A percentile compares a stretch with the other conserved stretches of the same genome.
Evolutionary conservation across 2,329 filamentous ascomycete species (phyloP).

Genomic region (Ilyonectria mors-panacis): DNA sequence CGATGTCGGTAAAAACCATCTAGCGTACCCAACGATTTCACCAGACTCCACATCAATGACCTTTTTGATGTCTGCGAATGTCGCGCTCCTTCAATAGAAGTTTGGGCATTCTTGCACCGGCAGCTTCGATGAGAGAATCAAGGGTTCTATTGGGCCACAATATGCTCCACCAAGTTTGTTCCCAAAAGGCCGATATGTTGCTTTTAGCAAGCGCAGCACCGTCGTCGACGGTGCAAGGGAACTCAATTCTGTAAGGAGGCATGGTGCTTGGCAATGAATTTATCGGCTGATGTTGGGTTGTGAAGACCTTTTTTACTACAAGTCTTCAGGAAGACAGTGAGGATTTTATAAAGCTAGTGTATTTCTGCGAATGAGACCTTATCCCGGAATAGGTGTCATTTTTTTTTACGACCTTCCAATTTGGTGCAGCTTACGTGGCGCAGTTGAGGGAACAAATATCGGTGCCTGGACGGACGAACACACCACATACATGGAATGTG

Average conservation of each 20-base stretch:
- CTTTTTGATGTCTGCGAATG: constrained; percentile 40
- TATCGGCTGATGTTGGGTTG: neutral
- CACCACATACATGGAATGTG: neutral
- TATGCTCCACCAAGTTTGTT: constrained; percentile 41
- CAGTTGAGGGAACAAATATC: neutral
- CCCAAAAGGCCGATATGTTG: constrained; percentile 39
- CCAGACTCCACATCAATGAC: constrained; percentile 36
- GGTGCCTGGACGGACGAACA: neutral
- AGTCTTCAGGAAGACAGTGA: neutral
- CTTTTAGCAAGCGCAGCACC: constrained; percentile 30
- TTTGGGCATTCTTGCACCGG: constrained; percentile 33
- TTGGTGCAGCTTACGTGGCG: neutral
- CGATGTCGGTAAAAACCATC: constrained; percentile 36
- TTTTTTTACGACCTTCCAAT: neutral
- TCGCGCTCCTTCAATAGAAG: constrained; percentile 35
- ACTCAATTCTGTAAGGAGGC: constrained; percentile 23
- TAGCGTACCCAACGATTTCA: constrained; percentile 43
- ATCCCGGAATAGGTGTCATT: neutral
- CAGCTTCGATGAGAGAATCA: constrained; percentile 32
- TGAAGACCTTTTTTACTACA: neutral
- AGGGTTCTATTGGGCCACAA: constrained; percentile 30
- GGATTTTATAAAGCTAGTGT: neutral
- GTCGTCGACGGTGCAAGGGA: constrained; percentile 27
- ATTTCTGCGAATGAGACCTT: neutral
- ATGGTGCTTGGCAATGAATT: neutral